These are phyloP conservation scores for Cladosporium sp. DNA, from an alignment of 2,329 filamentous ascomycete species.

Conservation along the genomic window DNA sequence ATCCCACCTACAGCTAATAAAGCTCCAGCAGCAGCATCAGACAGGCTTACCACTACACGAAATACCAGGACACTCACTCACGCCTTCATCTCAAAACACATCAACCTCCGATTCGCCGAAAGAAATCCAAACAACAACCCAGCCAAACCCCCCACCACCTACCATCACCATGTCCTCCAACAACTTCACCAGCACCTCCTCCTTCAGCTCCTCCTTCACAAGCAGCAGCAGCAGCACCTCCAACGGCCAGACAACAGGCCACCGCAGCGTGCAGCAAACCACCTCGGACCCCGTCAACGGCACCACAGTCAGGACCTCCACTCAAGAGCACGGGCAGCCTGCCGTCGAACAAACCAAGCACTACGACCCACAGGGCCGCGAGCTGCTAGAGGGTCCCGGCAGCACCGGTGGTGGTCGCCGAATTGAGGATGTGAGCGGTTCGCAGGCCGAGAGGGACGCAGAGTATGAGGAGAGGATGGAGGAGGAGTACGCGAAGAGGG, in stretches of 20 bases:
- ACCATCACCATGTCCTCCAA: slow-evolving; percentile 22
- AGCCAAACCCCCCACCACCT: neutral
- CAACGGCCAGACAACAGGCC: slow-evolving; percentile 28
- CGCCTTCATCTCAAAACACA: neutral
- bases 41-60: neutral
- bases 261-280: slow-evolving; percentile 26
- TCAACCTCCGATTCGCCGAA: neutral
- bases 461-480: slow-evolving; percentile 34
- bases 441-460: slow-evolving; percentile 27
- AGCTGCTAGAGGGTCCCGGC: slow-evolving; percentile 25
- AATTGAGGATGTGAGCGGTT: slow-evolving; percentile 31
- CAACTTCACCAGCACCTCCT: slow-evolving; percentile 26
- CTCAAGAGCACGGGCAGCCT: slow-evolving; percentile 35
- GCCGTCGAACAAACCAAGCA: slow-evolving; percentile 30
- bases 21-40: neutral
- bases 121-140: neutral
- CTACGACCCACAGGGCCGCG: slow-evolving; percentile 35
- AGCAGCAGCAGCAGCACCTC: slow-evolving; percentile 22
- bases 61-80: neutral
- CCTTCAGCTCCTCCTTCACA: slow-evolving; percentile 24
- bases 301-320: slow-evolving; percentile 31
- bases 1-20: neutral
- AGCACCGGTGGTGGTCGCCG: slow-evolving; percentile 18
- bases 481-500: slow-evolving; percentile 37
- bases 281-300: slow-evolving; percentile 29